Percentiles rank a stretch among this genome's conserved stretches.
phyloP scores from a whole-genome alignment of 106 monocot genomes.

The Acorus calamus region DNA sequence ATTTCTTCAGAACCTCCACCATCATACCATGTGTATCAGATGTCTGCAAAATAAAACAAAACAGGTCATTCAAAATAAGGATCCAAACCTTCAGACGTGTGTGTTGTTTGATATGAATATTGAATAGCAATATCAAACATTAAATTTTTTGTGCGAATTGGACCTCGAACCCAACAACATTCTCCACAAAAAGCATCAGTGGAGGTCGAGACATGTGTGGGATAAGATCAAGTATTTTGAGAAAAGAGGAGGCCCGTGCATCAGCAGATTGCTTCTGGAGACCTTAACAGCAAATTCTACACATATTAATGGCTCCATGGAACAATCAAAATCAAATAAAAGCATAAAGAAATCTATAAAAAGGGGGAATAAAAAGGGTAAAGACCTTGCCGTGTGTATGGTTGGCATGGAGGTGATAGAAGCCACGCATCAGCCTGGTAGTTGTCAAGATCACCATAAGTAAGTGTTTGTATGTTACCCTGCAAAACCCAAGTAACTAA shows the following conservation, averaged over 20 bases:
- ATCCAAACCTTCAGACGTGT: neutral
- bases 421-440: slow-evolving; percentile 85
- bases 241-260: slow-evolving; percentile 82
- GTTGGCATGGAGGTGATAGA: slow-evolving; percentile 97
- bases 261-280: slow-evolving; percentile 93
- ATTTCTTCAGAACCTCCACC: slow-evolving; percentile 42
- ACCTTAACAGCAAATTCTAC: slow-evolving; percentile 30
- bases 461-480: slow-evolving; percentile 87
- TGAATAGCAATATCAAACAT: too few relatives aligned
- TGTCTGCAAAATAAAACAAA: slow-evolving; percentile 31
- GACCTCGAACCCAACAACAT: slow-evolving; percentile 98
- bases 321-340: neutral
- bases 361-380: neutral
- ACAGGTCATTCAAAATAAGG: neutral
- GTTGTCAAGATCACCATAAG: slow-evolving; percentile 62
- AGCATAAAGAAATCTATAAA: neutral
- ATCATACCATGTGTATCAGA: slow-evolving; percentile 80
- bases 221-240: slow-evolving; percentile 72
- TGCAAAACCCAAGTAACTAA: slow-evolving; percentile 4
- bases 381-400: slow-evolving; percentile 88
- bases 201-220: slow-evolving; percentile 61
- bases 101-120: too few relatives aligned
- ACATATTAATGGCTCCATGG: neutral
- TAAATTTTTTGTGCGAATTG: neutral
- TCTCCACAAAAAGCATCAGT: slow-evolving; percentile 80